phyloP scores from a whole-genome alignment of 768 basidiomycete genomes.

The Agaricus bisporus region DNA sequence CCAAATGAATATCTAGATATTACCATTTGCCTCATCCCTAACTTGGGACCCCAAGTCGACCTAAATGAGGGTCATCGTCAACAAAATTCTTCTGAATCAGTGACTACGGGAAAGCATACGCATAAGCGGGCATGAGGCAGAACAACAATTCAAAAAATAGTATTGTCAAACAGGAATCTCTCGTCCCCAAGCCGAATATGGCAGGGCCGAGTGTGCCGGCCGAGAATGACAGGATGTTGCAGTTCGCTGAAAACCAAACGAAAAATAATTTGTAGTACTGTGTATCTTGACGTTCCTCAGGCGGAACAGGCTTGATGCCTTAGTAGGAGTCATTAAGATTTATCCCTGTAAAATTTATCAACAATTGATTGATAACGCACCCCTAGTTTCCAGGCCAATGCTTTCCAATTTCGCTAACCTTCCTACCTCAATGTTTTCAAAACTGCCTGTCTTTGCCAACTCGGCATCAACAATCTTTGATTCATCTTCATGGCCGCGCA shows the following conservation, averaged over 20 bases:
- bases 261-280: constrained; percentile 70
- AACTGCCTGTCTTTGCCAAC: no score
- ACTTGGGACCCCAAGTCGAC: constrained; percentile 73
- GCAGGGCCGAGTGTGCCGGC: constrained; percentile 63
- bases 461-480: no score
- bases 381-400: constrained; percentile 28
- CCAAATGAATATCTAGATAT: constrained; percentile 43
- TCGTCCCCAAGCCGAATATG: constrained; percentile 50
- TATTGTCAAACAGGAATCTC: constrained; percentile 59
- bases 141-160: constrained; percentile 64
- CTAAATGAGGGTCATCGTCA: constrained; percentile 15
- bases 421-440: no score
- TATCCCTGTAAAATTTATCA: neutral
- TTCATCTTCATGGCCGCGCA: no score
- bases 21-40: constrained; percentile 86
- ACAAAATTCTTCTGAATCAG: neutral
- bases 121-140: constrained; percentile 52
- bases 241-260: constrained; percentile 69
- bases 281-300: constrained; percentile 50
- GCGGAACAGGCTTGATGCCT: constrained; percentile 54
- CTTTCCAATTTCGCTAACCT: constrained; percentile 7
- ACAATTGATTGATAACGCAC: constrained; percentile 10
- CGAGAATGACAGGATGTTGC: constrained; percentile 68
- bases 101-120: constrained; percentile 30
- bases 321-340: neutral